phyloP scores from a whole-genome alignment of 768 basidiomycete genomes.

The Vararia minispora region DNA sequence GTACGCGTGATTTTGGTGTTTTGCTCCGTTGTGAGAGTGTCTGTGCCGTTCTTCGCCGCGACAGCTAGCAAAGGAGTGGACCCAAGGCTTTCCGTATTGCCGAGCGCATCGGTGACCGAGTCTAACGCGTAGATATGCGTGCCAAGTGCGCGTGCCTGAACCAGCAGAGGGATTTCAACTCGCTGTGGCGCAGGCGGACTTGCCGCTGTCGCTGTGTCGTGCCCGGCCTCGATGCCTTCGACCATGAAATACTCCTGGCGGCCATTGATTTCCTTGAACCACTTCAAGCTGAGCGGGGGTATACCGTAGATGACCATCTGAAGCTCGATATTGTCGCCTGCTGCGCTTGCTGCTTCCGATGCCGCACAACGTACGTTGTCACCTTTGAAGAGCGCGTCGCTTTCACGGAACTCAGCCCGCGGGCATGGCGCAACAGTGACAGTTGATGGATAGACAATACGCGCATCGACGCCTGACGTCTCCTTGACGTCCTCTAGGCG shows the following conservation, averaged over 20 bases:
- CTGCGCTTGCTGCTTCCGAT: constrained; percentile 18
- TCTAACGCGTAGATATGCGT: constrained; percentile 67
- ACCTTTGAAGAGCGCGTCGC: constrained; percentile 26
- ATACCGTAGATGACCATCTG: constrained; percentile 63
- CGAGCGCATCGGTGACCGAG: constrained; percentile 72
- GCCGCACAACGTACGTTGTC: constrained; percentile 47
- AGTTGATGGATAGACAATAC: constrained; percentile 51
- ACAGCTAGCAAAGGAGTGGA: neutral
- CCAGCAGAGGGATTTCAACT: constrained; percentile 56
- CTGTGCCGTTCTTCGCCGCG: constrained; percentile 11
- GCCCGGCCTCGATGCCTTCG: constrained; percentile 69
- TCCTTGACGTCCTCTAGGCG: constrained; percentile 69
- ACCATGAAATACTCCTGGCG: constrained; percentile 63
- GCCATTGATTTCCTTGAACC: constrained; percentile 61
- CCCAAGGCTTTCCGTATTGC: constrained; percentile 38
- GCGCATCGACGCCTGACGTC: constrained; percentile 57
- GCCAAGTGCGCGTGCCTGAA: constrained; percentile 53
- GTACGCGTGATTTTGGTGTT: constrained; percentile 45
- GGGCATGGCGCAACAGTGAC: constrained; percentile 79
- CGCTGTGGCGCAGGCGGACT: constrained; percentile 33
- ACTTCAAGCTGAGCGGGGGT: constrained; percentile 66
- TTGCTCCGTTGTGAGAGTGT: constrained; percentile 15
- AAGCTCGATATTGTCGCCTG: constrained; percentile 48
- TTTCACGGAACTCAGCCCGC: constrained; percentile 47
- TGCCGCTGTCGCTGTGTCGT: constrained; percentile 17